A percentile compares a stretch with the other conserved stretches of the same genome.
Conservation (phyloP, 306 rosid genomes). For the Psophocarpus tetragonolobus region DNA sequence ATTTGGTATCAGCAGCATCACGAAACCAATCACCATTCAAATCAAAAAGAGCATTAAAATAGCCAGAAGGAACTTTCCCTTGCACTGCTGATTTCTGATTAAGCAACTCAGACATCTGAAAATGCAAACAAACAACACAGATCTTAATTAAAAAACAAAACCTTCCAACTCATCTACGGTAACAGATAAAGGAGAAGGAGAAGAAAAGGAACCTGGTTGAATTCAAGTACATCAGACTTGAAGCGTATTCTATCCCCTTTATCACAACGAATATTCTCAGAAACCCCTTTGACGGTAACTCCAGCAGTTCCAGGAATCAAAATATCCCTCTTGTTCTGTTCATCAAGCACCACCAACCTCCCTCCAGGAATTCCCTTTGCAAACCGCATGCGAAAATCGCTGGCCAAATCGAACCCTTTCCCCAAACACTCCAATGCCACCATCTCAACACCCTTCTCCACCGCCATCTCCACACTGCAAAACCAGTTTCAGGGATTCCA, state of each 20-base stretch:
- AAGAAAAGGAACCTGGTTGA: conserved; percentile 64
- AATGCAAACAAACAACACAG: conserved; percentile 12
- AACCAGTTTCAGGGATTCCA: background rate
- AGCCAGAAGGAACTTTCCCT: conserved; percentile 97
- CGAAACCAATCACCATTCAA: conserved; percentile 87
- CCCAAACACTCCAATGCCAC: conserved; percentile 82
- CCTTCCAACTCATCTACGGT: background rate
- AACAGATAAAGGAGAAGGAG: background rate
- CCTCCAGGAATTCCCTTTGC: conserved; percentile 60
- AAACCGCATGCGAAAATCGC: conserved; percentile 81
- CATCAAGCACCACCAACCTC: conserved; percentile 79
- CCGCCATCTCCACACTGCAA: conserved; percentile 32
- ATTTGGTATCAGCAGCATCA: conserved; percentile 78
- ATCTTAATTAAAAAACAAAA: conserved; percentile 23
- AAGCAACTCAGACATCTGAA: conserved; percentile 91
- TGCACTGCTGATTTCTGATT: conserved; percentile 81
- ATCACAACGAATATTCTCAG: conserved; percentile 82
- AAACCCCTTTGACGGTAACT: conserved; percentile 58
- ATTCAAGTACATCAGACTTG: conserved; percentile 87
- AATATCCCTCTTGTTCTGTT: conserved; percentile 65
- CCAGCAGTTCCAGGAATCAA: conserved; percentile 73
- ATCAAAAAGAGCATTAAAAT: conserved; percentile 77
- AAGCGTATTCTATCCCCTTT: conserved; percentile 95
- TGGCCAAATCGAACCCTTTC: conserved; percentile 84
- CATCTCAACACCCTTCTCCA: conserved; percentile 50